Conservation (phyloP, 2,329 filamentous ascomycete genomes). For the Diaporthe longicolla region DNA sequence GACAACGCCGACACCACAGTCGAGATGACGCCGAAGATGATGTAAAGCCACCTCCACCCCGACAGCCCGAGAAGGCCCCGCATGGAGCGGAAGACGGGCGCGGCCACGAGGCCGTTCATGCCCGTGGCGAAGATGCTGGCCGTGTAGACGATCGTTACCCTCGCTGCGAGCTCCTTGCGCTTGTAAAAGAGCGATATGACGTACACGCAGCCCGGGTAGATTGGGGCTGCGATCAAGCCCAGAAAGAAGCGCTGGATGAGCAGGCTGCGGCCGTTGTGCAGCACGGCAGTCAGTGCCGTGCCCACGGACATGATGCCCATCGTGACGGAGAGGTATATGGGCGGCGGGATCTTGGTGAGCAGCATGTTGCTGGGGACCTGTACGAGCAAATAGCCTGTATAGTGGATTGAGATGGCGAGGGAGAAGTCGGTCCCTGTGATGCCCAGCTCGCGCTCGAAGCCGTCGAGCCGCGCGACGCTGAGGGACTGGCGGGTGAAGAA, state of each 20-base stretch:
- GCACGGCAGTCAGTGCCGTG: background rate
- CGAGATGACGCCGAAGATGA: background rate
- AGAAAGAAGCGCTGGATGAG: constrained; percentile 59
- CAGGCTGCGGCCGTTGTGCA: constrained; percentile 50
- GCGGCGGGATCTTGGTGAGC: constrained; percentile 52
- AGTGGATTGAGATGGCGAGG: constrained; percentile 25
- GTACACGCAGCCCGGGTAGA: constrained; percentile 57
- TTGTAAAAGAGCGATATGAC: constrained; percentile 27
- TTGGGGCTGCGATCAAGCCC: constrained; percentile 74
- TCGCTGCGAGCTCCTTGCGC: constrained; percentile 20
- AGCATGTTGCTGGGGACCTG: constrained; percentile 63
- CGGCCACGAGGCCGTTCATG: constrained; percentile 22
- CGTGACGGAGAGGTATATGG: constrained; percentile 31
- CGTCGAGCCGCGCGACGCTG: constrained; percentile 24
- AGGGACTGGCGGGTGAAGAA: constrained; percentile 28
- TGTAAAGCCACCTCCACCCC: background rate
- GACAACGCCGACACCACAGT: background rate
- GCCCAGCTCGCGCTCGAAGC: constrained; percentile 25
- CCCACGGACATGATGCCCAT: constrained; percentile 53
- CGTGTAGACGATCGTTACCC: constrained; percentile 15
- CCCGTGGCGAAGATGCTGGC: constrained; percentile 25
- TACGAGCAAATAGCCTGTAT: constrained; percentile 57
- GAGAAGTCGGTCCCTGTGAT: constrained; percentile 15
- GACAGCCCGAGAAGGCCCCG: background rate
- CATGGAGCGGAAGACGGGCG: constrained; percentile 8